Base-by-base conservation (phyloP, 1,139 yeast species). In the Tardiomyces blankii region DNA sequence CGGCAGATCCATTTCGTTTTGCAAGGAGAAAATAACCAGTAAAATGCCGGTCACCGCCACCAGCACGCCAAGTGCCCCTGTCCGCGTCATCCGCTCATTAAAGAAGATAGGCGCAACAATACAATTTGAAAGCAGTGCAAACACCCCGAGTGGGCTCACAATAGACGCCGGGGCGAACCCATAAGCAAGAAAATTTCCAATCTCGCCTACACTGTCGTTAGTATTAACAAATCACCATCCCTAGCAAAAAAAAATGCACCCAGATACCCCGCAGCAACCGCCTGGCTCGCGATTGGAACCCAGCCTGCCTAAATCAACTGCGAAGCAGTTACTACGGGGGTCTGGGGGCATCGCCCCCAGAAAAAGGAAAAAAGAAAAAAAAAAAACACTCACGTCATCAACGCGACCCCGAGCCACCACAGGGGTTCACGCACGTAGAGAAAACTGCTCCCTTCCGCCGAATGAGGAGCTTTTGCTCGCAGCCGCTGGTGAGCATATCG, bases 161-260 rank as follows among this genome's bases (percentile, higher is more conserved):
- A 69, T 59, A n/a, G 72, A 66, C 4, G 72, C 70, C 1, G 73
- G 72, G 0, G 73, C 70, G 42, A 69, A 58, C 0, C 75, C 76
- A 49, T 70, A 70, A 4, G 74, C 73, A 13, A 71, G 54, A 48
- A 72, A 70, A 51, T 69, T 71, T 14, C 72, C 70, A 5, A 64
- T 55, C 48, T 72, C 75, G 2, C 75, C 74, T 5, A 57, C 46
- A 4, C 51, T 39, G 7, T 21, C 13, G 16, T 38, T 28, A 23
- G 33, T 43, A 33, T 25, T 21, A 12, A 7, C 6, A 16, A 9
- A 28, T 23, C 23, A 19, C 19, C n/a, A 1, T 27, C 30, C 12
- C 8, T 27, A 27, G 12, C 12, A 27, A 8, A 27, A n/a, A n/a
- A n/a, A n/a, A n/a, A n/a, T n/a, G n/a, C n/a, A n/a, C n/a, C 25